phyloP scores from a whole-genome alignment of 2,329 filamentous ascomycete genomes.

The Trichophyton rubrum region DNA sequence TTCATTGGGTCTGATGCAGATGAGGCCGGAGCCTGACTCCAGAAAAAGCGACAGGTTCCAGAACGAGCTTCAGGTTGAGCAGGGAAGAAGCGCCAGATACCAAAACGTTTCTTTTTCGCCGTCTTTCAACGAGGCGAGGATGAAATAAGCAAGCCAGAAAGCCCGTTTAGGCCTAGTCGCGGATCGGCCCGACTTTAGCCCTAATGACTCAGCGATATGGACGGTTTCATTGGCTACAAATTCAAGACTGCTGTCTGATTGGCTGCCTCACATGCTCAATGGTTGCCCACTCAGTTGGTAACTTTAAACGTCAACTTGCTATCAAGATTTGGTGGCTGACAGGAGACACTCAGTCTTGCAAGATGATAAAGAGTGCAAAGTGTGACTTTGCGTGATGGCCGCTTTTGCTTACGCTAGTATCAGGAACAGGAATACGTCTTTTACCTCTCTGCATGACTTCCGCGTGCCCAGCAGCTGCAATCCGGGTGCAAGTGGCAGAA shows the following conservation, averaged over 20 bases:
- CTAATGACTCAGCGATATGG: neutral
- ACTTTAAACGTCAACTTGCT: neutral
- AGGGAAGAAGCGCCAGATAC: neutral
- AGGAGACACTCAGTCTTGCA: neutral
- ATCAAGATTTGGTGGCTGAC: neutral
- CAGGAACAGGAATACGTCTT: neutral
- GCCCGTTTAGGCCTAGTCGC: neutral
- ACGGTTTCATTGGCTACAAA: neutral
- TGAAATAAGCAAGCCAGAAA: neutral
- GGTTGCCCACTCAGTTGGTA: neutral
- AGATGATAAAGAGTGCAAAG: neutral
- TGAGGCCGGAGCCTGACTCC: neutral
- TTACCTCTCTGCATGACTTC: neutral
- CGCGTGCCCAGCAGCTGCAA: neutral
- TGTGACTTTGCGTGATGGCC: neutral
- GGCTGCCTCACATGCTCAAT: neutral
- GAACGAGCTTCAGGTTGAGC: neutral
- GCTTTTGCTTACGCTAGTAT: neutral
- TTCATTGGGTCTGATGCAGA: conserved; percentile 3
- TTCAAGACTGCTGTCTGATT: neutral
- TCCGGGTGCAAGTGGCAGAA: neutral
- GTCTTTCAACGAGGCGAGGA: neutral
- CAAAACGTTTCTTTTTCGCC: neutral
- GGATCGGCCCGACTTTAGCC: conserved; percentile 1
- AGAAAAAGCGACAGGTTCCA: neutral